Conservation (phyloP, 2,329 filamentous ascomycete genomes). For the Penicillium olsonii region DNA sequence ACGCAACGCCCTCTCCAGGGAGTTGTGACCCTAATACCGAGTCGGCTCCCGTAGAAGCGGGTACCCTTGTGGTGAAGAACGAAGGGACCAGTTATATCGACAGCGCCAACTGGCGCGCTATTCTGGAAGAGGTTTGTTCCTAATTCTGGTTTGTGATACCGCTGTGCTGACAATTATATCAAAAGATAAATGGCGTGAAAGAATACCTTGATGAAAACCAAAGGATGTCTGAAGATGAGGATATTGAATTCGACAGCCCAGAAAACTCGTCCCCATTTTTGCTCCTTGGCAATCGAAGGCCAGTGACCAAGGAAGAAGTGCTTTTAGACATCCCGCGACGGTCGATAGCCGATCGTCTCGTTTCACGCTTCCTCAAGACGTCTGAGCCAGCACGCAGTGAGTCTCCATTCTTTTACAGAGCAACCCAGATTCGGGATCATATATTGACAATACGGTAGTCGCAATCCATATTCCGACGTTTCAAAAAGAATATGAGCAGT, state of each 20-base stretch:
- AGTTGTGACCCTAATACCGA: slow-evolving; percentile 12
- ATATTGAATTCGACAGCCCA: slow-evolving; percentile 19
- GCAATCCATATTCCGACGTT: slow-evolving; percentile 35
- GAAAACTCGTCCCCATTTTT: slow-evolving; percentile 28
- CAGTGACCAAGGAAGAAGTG: slow-evolving; percentile 33
- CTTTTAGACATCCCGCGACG: slow-evolving; percentile 34
- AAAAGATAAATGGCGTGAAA: slow-evolving; percentile 38
- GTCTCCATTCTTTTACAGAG: neutral
- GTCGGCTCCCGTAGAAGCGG: slow-evolving; percentile 24
- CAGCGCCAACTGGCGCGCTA: slow-evolving; percentile 39
- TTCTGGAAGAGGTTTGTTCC: slow-evolving; percentile 37
- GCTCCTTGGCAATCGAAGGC: slow-evolving; percentile 29
- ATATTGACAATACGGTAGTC: slow-evolving; percentile 17
- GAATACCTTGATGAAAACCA: slow-evolving; percentile 29
- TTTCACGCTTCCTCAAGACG: slow-evolving; percentile 37
- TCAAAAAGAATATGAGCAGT: slow-evolving; percentile 35
- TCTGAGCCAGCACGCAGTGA: slow-evolving; percentile 34
- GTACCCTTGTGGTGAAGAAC: slow-evolving; percentile 34
- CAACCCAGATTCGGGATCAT: neutral
- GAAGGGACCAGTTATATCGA: slow-evolving; percentile 39
- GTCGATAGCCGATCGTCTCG: slow-evolving; percentile 33
- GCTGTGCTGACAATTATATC: slow-evolving; percentile 4
- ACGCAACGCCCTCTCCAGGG: slow-evolving; percentile 14
- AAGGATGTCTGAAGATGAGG: slow-evolving; percentile 27
- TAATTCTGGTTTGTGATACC: neutral